Base-by-base conservation (phyloP, 306 rosid species). In the Benincasa hispida region DNA sequence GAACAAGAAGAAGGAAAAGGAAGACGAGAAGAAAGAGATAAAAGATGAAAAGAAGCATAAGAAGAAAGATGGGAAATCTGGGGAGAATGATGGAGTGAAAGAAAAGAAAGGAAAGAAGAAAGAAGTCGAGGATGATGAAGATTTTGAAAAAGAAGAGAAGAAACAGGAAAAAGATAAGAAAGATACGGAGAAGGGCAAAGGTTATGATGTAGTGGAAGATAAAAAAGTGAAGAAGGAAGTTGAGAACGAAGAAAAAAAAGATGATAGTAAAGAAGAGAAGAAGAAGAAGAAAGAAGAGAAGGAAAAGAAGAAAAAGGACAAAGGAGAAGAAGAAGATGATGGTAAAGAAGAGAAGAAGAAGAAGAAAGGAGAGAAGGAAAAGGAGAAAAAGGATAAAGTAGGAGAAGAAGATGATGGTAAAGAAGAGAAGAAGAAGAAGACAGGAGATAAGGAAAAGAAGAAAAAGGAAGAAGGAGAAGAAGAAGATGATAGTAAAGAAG, bases 61-160 rank as follows among this genome's bases (percentile, higher is more conserved):
- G 13, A 42, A 42, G n/a, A 69, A 42, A 45, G 56, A 39, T 21
- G 34, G 28, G 10, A 66, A 66, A 39, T 35, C 9, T 37, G 70
- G n/a, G 45, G 70, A 62, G 21, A 18, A 6, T 34, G 80, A 79
- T 62, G 72, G 77, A 66, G 77, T 42, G n/a, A 21, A 84, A 17
- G 79, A 80, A 34, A 35, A 63, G 48, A 34, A 63, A 35, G 51
- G 79, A 18, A 19, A 78, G 32, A 82, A 83, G 65, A 56, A 80
- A 39, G 76, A 81, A 58, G 76, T 54, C 11, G 85, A 57, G 28
- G 39, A 15, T 15, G 56, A 42, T 42, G 75, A 69, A 14, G 24
- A 32, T 32, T 15, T 2, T 37, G 73, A 66, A 66, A 68, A 41
- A 21, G 28, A 37, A 47, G 55, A 22, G 21, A 68, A 50, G 55